phyloP scores from a whole-genome alignment of 2,329 filamentous ascomycete genomes.

The Hysterium pulicare region DNA sequence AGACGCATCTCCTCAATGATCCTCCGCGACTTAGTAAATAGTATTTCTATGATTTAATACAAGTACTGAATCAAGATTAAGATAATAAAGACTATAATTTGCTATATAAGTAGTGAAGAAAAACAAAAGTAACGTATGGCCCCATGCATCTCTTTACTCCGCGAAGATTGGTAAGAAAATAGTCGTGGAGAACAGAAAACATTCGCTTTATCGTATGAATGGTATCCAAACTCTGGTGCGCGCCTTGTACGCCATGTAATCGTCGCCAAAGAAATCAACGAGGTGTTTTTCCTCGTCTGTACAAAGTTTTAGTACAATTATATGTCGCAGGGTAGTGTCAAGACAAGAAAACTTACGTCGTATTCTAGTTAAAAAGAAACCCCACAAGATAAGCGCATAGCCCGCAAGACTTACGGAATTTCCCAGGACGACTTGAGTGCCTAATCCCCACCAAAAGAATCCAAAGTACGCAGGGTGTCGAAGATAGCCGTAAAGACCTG shows the following conservation, averaged over 20 bases:
- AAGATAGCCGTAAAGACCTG: slow-evolving; percentile 71
- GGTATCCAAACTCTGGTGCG: slow-evolving; percentile 77
- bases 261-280: slow-evolving; percentile 75
- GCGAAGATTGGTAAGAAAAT: no score
- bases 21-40: no score
- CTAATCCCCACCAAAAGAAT: slow-evolving; percentile 98
- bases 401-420: slow-evolving; percentile 74
- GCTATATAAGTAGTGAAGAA: no score
- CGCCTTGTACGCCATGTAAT: slow-evolving; percentile 72
- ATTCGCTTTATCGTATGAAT: slow-evolving; percentile 57
- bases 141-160: no score
- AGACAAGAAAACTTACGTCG: slow-evolving; percentile 45
- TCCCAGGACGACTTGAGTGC: slow-evolving; percentile 85
- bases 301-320: not conserved
- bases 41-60: no score
- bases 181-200: no score
- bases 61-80: no score
- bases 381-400: slow-evolving; percentile 76
- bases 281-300: slow-evolving; percentile 74
- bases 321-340: slow-evolving; percentile 5
- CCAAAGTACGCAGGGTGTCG: slow-evolving; percentile 95
- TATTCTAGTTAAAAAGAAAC: slow-evolving; percentile 77
- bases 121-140: no score
- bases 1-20: no score
- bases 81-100: no score